Conservation (phyloP, 1,284 basidiomycete species). For the Austroboletus novae-zelandiae region DNA sequence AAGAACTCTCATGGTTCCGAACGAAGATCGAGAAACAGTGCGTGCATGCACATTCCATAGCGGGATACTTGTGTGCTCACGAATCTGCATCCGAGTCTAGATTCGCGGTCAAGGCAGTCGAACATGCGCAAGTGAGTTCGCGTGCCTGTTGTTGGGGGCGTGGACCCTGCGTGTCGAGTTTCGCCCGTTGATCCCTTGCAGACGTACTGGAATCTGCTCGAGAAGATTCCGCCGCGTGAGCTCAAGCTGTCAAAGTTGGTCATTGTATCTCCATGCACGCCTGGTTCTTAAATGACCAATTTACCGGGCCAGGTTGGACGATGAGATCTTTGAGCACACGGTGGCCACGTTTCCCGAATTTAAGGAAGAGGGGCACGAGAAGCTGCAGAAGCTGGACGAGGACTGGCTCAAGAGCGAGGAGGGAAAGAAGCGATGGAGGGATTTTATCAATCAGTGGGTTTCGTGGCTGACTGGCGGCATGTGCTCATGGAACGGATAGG, state of each 20-base stretch:
- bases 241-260: conserved; percentile 81
- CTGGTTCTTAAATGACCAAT: conserved; percentile 13
- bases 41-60: conserved; percentile 32
- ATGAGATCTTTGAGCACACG: conserved; percentile 86
- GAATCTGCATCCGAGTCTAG: conserved; percentile 36
- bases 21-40: conserved; percentile 93
- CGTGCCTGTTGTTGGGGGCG: conserved; percentile 1
- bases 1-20: conserved; percentile 2
- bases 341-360: conserved; percentile 84
- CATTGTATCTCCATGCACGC: not conserved
- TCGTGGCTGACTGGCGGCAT: not conserved
- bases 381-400: conserved; percentile 80
- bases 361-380: conserved; percentile 58
- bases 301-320: conserved; percentile 66
- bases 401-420: conserved; percentile 90
- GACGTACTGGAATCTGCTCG: conserved; percentile 96
- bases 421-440: conserved; percentile 93
- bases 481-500: conserved; percentile 32
- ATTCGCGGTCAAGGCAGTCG: conserved; percentile 95
- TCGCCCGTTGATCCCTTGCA: conserved; percentile 35
- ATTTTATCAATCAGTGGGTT: conserved; percentile 84
- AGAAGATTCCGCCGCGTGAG: conserved; percentile 74
- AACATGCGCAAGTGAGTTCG: conserved; percentile 81
- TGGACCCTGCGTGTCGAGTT: conserved; percentile 5
- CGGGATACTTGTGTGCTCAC: conserved; percentile 19